Conservation (phyloP, 345 rosid species). For the Luvunga scandens region DNA sequence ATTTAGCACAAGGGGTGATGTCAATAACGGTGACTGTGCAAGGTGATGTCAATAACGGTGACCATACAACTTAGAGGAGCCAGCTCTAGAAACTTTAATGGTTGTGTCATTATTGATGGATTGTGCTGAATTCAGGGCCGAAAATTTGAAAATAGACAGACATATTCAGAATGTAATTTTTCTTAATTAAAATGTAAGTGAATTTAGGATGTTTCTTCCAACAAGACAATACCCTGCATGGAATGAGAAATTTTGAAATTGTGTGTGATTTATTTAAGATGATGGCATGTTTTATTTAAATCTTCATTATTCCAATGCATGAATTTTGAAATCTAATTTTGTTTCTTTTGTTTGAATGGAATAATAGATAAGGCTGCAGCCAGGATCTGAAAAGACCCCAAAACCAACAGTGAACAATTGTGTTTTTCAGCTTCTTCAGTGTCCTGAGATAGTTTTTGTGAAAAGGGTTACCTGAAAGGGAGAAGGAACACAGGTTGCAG, state of each 20-base stretch:
- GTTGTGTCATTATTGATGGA: not conserved
- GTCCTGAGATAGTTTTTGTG: slow-evolving; percentile 33
- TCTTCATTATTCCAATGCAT: not conserved
- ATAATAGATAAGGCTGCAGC: slow-evolving; percentile 38
- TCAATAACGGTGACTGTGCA: no score
- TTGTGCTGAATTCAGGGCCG: not conserved
- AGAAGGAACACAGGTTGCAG: not conserved
- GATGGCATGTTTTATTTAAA: not conserved
- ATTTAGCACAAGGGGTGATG: no score
- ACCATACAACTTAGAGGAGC: not conserved
- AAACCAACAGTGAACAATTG: slow-evolving; percentile 16
- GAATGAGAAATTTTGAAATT: not conserved
- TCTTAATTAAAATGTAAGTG: not conserved
- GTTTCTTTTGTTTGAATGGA: slow-evolving; percentile 2
- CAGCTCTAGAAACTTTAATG: no score
- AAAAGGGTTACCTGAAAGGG: slow-evolving; percentile 34
- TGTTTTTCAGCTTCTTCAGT: slow-evolving; percentile 16
- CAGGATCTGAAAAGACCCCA: slow-evolving; percentile 26
- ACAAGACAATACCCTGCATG: not conserved
- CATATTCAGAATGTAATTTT: not conserved
- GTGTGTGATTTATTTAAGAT: not conserved
- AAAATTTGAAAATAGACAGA: not conserved
- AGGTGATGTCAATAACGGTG: not conserved
- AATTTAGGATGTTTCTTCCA: not conserved
- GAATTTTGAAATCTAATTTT: not conserved